Conservation (phyloP, 2,329 filamentous ascomycete species). For the Penicillium sp. region DNA sequence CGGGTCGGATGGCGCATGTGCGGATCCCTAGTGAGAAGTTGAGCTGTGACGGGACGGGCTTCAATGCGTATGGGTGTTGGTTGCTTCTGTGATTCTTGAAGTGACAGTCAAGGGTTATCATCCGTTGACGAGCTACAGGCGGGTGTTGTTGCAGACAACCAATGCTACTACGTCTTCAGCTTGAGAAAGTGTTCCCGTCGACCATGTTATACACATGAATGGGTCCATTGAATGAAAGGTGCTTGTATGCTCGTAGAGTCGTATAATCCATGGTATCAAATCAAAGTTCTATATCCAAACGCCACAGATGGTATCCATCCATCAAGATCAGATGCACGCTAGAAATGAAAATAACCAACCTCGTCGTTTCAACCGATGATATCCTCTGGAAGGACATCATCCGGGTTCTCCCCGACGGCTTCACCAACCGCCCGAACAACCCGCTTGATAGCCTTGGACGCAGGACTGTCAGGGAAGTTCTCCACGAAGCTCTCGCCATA, state of each 20-base stretch:
- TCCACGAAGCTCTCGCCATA: conserved; percentile 98
- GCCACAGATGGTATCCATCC: conserved; percentile 10
- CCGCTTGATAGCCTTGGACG: conserved; percentile 74
- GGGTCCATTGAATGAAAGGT: background rate
- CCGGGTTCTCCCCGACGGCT: conserved; percentile 64
- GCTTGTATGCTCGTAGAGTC: conserved; percentile 3
- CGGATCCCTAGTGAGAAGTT: background rate
- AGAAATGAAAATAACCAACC: conserved; percentile 12
- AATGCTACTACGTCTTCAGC: conserved; percentile 4
- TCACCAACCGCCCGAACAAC: conserved; percentile 74
- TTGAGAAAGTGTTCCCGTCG: background rate
- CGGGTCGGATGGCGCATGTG: background rate
- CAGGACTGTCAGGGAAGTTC: conserved; percentile 87
- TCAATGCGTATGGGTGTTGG: conserved; percentile 11
- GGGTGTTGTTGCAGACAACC: conserved; percentile 23
- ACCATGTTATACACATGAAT: background rate
- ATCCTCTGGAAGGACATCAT: conserved; percentile 46
- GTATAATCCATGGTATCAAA: conserved; percentile 19
- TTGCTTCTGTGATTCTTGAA: conserved; percentile 22
- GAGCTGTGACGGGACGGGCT: background rate
- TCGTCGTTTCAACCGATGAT: conserved; percentile 22
- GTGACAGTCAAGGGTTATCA: conserved; percentile 22
- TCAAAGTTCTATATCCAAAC: conserved; percentile 22
- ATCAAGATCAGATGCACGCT: conserved; percentile 24
- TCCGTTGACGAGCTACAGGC: conserved; percentile 22